Evolutionary conservation across 2,329 filamentous ascomycete genomes (phyloP).

Genomic region (Aspergillus fructus): DNA sequence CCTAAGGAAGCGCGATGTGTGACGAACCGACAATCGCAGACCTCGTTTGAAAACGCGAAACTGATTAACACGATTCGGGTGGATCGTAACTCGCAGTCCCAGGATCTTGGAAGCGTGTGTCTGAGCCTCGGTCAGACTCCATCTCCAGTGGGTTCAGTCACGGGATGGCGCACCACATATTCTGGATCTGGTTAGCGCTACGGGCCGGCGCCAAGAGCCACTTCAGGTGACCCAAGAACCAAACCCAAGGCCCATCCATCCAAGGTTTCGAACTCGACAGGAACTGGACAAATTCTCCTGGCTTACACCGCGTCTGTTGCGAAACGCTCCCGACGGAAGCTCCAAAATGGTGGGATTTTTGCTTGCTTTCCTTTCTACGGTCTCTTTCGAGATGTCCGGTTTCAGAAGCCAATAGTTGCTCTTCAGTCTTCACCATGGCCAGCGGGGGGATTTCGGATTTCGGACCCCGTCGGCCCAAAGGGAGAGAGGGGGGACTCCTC

Average conservation of each 20-base stretch:
- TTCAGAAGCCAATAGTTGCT: constrained; percentile 12
- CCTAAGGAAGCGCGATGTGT: neutral
- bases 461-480: constrained; percentile 5
- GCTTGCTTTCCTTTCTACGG: neutral
- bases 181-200: constrained; percentile 18
- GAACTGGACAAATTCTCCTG: constrained; percentile 4
- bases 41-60: neutral
- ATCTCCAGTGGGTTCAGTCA: neutral
- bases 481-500: constrained; percentile 1
- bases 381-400: neutral
- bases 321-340: constrained; percentile 5
- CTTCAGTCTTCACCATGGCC: neutral
- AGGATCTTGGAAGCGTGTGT: neutral
- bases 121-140: neutral
- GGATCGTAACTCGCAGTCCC: constrained; percentile 1
- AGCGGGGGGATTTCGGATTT: constrained; percentile 7
- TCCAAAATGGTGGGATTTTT: constrained; percentile 4
- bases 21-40: neutral
- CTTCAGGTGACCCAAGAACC: constrained; percentile 6
- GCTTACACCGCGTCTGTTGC: constrained; percentile 6
- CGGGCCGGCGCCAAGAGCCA: constrained; percentile 13
- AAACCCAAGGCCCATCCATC: neutral
- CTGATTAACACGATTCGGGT: constrained; percentile 3
- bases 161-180: constrained; percentile 14
- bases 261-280: neutral